Conservation (phyloP, 495 filamentous ascomycete species). For the Penicillium desertorum region DNA sequence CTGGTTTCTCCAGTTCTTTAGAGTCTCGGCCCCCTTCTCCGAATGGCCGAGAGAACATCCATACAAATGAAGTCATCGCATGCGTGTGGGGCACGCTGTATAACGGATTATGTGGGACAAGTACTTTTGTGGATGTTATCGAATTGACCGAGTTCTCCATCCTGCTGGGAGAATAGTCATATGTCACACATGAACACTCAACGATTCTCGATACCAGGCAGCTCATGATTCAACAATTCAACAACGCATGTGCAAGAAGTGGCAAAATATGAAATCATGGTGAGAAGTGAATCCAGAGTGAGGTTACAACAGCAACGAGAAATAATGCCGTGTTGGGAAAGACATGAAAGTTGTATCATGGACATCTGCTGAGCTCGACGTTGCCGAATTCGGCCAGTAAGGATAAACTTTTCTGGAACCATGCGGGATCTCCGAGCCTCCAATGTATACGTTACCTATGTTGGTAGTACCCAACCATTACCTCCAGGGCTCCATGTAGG, state of each 20-base stretch:
- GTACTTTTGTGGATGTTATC: not conserved
- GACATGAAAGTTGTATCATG: too few relatives aligned
- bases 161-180: too few relatives aligned
- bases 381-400: too few relatives aligned
- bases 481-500: too few relatives aligned
- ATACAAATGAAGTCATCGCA: not conserved
- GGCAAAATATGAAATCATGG: not conserved
- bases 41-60: not conserved
- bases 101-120: not conserved
- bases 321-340: too few relatives aligned
- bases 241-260: not conserved
- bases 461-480: too few relatives aligned
- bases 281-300: not conserved
- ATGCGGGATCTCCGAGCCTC: not conserved
- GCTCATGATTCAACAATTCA: slow-evolving; percentile 2
- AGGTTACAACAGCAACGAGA: not conserved
- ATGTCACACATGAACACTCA: too few relatives aligned
- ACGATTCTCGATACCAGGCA: not conserved
- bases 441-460: not conserved
- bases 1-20: not conserved
- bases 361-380: too few relatives aligned
- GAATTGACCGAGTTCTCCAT: not conserved
- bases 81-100: not conserved
- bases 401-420: too few relatives aligned
- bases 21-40: not conserved